Evolutionary conservation across 2,329 filamentous ascomycete species (phyloP).

Genomic region (Curvularia lunata): DNA sequence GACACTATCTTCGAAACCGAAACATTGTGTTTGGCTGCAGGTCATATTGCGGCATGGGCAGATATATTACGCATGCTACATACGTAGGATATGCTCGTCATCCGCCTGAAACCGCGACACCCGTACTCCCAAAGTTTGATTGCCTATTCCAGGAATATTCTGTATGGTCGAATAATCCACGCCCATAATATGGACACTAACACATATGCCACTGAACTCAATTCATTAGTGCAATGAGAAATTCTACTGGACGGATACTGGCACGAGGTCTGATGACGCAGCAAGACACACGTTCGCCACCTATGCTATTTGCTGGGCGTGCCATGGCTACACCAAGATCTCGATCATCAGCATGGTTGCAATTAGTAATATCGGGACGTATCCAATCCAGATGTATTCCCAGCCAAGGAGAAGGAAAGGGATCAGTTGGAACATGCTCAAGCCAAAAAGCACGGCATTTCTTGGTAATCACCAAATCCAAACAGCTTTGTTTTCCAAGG

Average conservation of each 20-base stretch:
- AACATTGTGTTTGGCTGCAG: not conserved
- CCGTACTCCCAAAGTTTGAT: not conserved
- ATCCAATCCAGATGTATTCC: not conserved
- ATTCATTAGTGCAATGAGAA: not conserved
- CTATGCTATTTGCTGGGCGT: not conserved
- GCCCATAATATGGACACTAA: not conserved
- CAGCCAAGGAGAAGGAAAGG: not conserved
- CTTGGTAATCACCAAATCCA: not conserved
- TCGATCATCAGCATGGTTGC: not conserved
- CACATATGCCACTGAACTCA: not conserved
- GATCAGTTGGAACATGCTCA: not conserved
- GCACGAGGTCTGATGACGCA: not conserved
- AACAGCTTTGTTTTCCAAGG: too few species aligned
- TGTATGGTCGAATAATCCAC: not conserved
- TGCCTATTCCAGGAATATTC: not conserved
- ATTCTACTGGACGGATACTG: not conserved
- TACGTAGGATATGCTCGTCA: too few species aligned
- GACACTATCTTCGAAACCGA: not conserved
- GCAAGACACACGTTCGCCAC: not conserved
- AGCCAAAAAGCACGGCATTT: not conserved
- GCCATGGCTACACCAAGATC: not conserved
- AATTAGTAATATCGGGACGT: not conserved
- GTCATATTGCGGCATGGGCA: not conserved
- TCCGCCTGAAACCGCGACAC: not conserved
- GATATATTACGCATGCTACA: not conserved